Evolutionary conservation across 2,329 filamentous ascomycete genomes (phyloP).

Genomic region (Fusarium stilboides): DNA sequence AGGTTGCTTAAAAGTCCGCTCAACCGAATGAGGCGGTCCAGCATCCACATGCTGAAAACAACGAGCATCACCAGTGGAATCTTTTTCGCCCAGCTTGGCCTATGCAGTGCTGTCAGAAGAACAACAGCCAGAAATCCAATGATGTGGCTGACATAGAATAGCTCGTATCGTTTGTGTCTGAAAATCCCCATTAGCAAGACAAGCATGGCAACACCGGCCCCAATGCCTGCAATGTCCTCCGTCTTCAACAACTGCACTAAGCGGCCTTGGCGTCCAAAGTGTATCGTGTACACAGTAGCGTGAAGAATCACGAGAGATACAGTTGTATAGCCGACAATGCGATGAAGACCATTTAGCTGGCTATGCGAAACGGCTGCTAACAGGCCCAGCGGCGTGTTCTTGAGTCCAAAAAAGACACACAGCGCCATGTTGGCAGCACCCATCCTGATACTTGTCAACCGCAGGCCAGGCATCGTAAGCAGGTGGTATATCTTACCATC

Average conservation of each 20-base stretch:
- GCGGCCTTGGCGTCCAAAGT: constrained; percentile 48
- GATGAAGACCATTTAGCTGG: constrained; percentile 64
- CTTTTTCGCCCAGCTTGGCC: constrained; percentile 57
- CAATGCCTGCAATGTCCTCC: constrained; percentile 27
- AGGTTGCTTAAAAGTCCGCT: constrained; percentile 8
- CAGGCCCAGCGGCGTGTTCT: constrained; percentile 63
- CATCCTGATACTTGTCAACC: constrained; percentile 57
- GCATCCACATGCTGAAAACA: constrained; percentile 58
- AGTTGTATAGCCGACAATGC: constrained; percentile 61
- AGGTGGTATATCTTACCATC: constrained; percentile 31
- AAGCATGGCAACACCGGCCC: constrained; percentile 57
- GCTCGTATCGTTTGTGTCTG: constrained; percentile 60
- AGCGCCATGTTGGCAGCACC: constrained; percentile 59
- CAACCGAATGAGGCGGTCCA: constrained; percentile 60
- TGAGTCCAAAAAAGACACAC: constrained; percentile 62
- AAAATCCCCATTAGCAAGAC: constrained; percentile 54
- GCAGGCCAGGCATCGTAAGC: fast-evolving
- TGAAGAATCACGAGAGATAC: constrained; percentile 57
- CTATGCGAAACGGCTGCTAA: constrained; percentile 55
- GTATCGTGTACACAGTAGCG: constrained; percentile 52
- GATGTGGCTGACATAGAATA: constrained; percentile 64
- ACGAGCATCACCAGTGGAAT: constrained; percentile 58
- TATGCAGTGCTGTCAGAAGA: constrained; percentile 60
- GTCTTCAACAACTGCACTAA: constrained; percentile 13
- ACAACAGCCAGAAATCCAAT: constrained; percentile 59